Evolutionary conservation across 108 stramenopile genomes (phyloP).

Genomic region (Skeletonema menzelii): DNA sequence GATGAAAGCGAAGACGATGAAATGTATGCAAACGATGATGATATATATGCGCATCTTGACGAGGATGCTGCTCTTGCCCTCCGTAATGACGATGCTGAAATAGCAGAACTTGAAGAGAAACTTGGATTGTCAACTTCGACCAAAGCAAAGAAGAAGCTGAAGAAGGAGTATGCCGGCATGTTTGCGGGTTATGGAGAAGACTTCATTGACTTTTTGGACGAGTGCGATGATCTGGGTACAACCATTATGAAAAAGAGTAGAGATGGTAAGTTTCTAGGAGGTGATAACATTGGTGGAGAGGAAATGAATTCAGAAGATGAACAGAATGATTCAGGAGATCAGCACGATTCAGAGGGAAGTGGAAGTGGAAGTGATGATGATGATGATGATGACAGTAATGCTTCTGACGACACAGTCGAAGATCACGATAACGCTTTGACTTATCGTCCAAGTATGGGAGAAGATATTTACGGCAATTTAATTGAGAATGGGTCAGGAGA

Average conservation of each 20-base stretch:
- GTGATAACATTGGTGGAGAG: constrained; percentile 22
- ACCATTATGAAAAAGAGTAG: constrained; percentile 20
- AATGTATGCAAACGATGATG: constrained; percentile 23
- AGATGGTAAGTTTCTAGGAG: background rate
- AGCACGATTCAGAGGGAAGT: constrained; percentile 19
- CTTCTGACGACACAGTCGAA: constrained; percentile 24
- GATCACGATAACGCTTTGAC: constrained; percentile 73
- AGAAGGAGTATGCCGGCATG: constrained; percentile 40
- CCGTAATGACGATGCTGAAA: constrained; percentile 55
- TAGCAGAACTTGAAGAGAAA: constrained; percentile 51
- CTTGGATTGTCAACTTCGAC: constrained; percentile 33
- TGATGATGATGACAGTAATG: constrained; percentile 16
- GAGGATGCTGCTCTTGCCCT: constrained; percentile 45
- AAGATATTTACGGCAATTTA: constrained; percentile 94
- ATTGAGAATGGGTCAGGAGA: constrained; percentile 39
- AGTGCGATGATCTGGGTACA: constrained; percentile 57
- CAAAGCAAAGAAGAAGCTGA: constrained; percentile 42
- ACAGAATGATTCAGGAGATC: constrained; percentile 13
- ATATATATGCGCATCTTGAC: constrained; percentile 43
- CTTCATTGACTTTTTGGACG: constrained; percentile 81
- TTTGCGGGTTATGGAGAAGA: constrained; percentile 74
- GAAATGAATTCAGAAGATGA: constrained; percentile 31
- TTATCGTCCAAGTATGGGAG: constrained; percentile 81
- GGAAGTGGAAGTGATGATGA: constrained; percentile 30
- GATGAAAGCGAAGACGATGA: constrained; percentile 17